These are phyloP conservation scores for Auricularia sp. DNA, from an alignment of 768 basidiomycete genomes.

Conservation along the genomic window DNA sequence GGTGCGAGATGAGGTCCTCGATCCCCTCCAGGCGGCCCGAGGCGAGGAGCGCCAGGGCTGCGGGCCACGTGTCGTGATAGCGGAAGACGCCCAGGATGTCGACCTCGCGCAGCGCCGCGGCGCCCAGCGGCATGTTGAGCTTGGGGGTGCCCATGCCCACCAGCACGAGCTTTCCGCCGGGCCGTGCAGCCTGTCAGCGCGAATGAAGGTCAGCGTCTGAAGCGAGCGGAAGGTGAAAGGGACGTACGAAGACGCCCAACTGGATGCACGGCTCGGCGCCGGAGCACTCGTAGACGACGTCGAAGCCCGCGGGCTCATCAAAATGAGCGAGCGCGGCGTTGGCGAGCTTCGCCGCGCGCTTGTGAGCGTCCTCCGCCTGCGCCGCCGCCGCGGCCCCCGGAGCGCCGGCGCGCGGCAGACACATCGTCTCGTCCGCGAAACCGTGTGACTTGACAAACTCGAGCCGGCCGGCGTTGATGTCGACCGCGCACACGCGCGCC, in stretches of 20 bases:
- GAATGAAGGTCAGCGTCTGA: slow-evolving; percentile 10
- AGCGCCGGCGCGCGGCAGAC: slow-evolving; percentile 33
- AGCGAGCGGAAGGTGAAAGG: slow-evolving; percentile 5
- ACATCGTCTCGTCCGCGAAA: slow-evolving; percentile 66
- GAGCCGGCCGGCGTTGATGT: slow-evolving; percentile 77
- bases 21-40: slow-evolving; percentile 55
- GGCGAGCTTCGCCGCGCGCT: slow-evolving; percentile 49
- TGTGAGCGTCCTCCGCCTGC: slow-evolving; percentile 44
- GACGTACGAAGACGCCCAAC: slow-evolving; percentile 77
- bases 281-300: slow-evolving; percentile 90
- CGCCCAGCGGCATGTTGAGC: slow-evolving; percentile 70
- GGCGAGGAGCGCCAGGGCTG: slow-evolving; percentile 70
- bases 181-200: slow-evolving; percentile 51
- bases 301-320: slow-evolving; percentile 65
- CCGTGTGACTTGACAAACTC: slow-evolving; percentile 67
- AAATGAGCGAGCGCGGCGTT: slow-evolving; percentile 44
- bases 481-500: slow-evolving; percentile 60
- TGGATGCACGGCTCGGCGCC: slow-evolving; percentile 89
- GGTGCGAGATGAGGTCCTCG: slow-evolving; percentile 71
- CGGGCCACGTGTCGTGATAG: slow-evolving; percentile 82
- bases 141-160: slow-evolving; percentile 92
- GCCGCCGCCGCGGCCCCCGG: slow-evolving; percentile 19
- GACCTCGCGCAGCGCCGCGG: slow-evolving; percentile 78
- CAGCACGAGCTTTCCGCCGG: slow-evolving; percentile 86
- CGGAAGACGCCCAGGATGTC: slow-evolving; percentile 89